Evolutionary conservation across 306 rosid species (phyloP).

Genomic region (Glycine soja): DNA sequence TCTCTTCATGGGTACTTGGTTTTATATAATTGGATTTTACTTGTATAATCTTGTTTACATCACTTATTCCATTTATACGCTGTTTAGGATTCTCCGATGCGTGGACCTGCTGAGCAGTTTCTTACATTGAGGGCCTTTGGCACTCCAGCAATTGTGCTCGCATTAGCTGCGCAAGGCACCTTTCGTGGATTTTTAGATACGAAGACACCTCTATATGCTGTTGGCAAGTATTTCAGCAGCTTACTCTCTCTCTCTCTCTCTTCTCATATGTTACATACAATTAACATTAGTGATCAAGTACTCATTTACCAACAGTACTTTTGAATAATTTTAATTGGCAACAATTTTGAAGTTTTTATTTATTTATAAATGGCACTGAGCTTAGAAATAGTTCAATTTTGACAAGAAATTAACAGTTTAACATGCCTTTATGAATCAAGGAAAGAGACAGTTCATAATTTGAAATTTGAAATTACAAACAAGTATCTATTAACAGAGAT

Average conservation of each 20-base stretch:
- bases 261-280: constrained; percentile 12
- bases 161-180: constrained; percentile 96
- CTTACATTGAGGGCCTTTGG: constrained; percentile 90
- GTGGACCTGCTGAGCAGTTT: constrained; percentile 85
- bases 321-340: constrained; percentile 29
- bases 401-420: constrained; percentile 23
- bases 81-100: constrained; percentile 88
- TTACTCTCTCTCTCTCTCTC: constrained; percentile 15
- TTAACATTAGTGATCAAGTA: neutral
- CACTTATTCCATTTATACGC: constrained; percentile 37
- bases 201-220: constrained; percentile 88
- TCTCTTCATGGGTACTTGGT: constrained; percentile 10
- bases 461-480: constrained; percentile 5
- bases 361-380: neutral
- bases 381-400: constrained; percentile 29
- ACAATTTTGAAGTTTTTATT: neutral
- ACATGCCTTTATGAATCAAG: neutral
- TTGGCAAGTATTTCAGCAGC: constrained; percentile 68
- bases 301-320: constrained; percentile 10
- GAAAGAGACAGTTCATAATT: neutral
- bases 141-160: constrained; percentile 86
- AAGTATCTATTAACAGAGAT: constrained; percentile 13
- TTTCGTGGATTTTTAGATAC: constrained; percentile 95
- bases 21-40: constrained; percentile 15
- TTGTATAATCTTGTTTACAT: constrained; percentile 14